A percentile compares a stretch with the other conserved stretches of the same genome.
Conservation (phyloP, 345 rosid species). For the Ricinus communis region DNA sequence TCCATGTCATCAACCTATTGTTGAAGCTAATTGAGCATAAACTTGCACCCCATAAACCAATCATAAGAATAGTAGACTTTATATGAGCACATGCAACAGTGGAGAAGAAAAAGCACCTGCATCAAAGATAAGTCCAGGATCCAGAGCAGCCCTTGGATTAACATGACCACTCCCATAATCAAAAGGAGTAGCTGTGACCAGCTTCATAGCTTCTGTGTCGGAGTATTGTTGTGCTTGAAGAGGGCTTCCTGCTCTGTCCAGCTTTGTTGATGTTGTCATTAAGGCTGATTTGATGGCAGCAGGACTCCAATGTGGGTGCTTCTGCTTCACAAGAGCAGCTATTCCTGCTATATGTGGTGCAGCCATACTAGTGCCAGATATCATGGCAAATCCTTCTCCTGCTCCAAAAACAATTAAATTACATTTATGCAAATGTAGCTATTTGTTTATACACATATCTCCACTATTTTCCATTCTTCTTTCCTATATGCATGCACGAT, state of each 20-base stretch:
- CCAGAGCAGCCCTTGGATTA: constrained; percentile 89
- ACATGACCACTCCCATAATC: constrained; percentile 99
- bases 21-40: neutral
- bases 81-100: neutral
- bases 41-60: constrained; percentile 10
- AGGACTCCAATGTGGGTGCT: constrained; percentile 95
- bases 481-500: too few relatives aligned
- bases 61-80: neutral
- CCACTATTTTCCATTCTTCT: too few relatives aligned
- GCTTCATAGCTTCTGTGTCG: constrained; percentile 71
- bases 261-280: constrained; percentile 82
- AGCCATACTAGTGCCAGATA: constrained; percentile 99
- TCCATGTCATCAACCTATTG: neutral
- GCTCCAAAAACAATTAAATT: constrained; percentile 25
- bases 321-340: constrained; percentile 97
- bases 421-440: too few relatives aligned
- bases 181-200: constrained; percentile 83
- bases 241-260: constrained; percentile 90
- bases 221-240: constrained; percentile 92
- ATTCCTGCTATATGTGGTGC: constrained; percentile 99
- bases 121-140: constrained; percentile 93
- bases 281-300: constrained; percentile 95
- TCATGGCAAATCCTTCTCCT: constrained; percentile 97
- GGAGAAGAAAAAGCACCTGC: constrained; percentile 55
- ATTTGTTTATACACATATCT: too few relatives aligned